Evolutionary conservation across 1,284 basidiomycete genomes (phyloP).

Genomic region (Amylostereum areolatum): DNA sequence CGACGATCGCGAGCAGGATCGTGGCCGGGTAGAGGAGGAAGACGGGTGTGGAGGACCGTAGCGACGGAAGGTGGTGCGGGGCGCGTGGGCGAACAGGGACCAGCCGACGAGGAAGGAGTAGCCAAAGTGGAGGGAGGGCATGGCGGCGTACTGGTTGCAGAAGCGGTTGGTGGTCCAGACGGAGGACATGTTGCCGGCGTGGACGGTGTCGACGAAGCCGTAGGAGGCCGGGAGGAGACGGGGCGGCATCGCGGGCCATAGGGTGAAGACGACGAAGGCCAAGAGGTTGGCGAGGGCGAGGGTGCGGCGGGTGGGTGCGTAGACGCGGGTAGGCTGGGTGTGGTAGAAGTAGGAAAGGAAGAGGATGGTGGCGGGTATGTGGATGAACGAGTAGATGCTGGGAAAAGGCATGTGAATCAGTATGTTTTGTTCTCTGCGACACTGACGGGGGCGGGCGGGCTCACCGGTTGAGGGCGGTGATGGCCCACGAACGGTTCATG

Average conservation of each 20-base stretch:
- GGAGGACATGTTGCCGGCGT: slow-evolving; percentile 4
- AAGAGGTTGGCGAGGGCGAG: slow-evolving; percentile 27
- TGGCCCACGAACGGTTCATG: slow-evolving; percentile 16
- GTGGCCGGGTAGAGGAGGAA: slow-evolving; percentile 21
- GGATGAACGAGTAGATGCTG: slow-evolving; percentile 29
- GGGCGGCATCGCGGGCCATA: slow-evolving; percentile 31
- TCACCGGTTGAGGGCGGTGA: slow-evolving; percentile 23
- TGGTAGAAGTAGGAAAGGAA: slow-evolving; percentile 26
- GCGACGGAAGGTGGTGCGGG: slow-evolving; percentile 12
- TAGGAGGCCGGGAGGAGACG: slow-evolving; percentile 17
- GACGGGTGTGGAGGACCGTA: slow-evolving; percentile 1
- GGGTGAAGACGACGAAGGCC: slow-evolving; percentile 28
- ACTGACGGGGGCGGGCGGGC: background rate
- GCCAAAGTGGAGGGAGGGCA: slow-evolving; percentile 12
- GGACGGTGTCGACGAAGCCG: slow-evolving; percentile 12
- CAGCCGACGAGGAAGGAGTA: slow-evolving; percentile 21
- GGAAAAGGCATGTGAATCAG: background rate
- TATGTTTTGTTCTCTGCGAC: background rate
- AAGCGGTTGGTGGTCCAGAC: slow-evolving; percentile 12
- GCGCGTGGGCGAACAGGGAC: slow-evolving; percentile 23
- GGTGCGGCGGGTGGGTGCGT: slow-evolving; percentile 25
- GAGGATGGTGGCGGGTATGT: slow-evolving; percentile 28
- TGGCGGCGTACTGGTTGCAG: slow-evolving; percentile 11
- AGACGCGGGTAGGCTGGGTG: slow-evolving; percentile 20
- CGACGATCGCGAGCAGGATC: slow-evolving; percentile 29